These are phyloP conservation scores for Arthromyces matolae DNA, from an alignment of 768 basidiomycete genomes.

Conservation along the genomic window DNA sequence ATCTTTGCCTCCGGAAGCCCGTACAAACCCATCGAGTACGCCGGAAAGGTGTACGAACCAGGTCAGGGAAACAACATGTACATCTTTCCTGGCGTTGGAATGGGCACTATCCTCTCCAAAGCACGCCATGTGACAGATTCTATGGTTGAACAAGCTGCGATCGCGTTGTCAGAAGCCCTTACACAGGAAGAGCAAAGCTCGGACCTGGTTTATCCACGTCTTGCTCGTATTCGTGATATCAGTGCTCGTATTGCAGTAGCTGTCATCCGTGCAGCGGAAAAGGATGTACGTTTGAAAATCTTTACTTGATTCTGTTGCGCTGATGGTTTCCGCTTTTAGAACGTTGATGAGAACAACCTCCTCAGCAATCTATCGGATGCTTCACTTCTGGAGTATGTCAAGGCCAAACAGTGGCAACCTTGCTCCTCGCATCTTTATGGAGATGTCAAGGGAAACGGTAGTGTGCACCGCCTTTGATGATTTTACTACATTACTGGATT, in stretches of 20 bases:
- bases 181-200: conserved; percentile 49
- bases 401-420: conserved; percentile 57
- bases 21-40: conserved; percentile 49
- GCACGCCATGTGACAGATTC: conserved; percentile 57
- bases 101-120: conserved; percentile 58
- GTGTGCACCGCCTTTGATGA: conserved; percentile 27
- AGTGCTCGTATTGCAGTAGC: conserved; percentile 57
- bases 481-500: too few relatives aligned
- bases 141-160: conserved; percentile 67
- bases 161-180: conserved; percentile 57
- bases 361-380: conserved; percentile 47
- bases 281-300: conserved; percentile 41
- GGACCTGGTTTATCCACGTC: conserved; percentile 65
- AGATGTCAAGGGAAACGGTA: conserved; percentile 6
- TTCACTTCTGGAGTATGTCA: conserved; percentile 45
- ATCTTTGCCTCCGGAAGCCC: conserved; percentile 76
- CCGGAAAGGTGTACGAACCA: conserved; percentile 50
- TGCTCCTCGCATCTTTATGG: conserved; percentile 16
- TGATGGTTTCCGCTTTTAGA: conserved; percentile 23
- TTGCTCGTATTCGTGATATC: conserved; percentile 63
- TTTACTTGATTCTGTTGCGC: not conserved
- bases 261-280: conserved; percentile 64
- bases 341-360: conserved; percentile 41
- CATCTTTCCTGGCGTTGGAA: conserved; percentile 59
- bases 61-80: conserved; percentile 85